Evolutionary conservation across 768 basidiomycete genomes (phyloP).

Genomic region (Lentinula sp.): DNA sequence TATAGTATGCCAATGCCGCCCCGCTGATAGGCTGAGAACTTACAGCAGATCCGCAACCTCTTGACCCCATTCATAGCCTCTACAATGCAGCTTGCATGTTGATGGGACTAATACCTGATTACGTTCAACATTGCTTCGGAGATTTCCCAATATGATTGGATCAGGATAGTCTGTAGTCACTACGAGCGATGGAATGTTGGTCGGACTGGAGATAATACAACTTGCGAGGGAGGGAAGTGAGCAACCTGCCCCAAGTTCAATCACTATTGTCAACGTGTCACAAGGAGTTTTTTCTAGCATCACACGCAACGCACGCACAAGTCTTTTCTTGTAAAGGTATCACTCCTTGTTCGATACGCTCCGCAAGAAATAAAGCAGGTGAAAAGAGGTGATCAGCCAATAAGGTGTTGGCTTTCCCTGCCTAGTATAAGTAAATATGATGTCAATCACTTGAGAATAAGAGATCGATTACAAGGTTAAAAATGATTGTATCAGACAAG

Average conservation of each 20-base stretch:
- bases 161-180: constrained; percentile 71
- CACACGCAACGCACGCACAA: constrained; percentile 23
- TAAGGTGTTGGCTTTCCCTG: constrained; percentile 50
- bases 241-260: constrained; percentile 70
- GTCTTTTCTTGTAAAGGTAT: constrained; percentile 34
- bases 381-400: constrained; percentile 73
- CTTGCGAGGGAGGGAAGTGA: constrained; percentile 62
- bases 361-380: constrained; percentile 59
- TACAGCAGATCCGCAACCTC: constrained; percentile 43
- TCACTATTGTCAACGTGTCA: constrained; percentile 27
- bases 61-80: constrained; percentile 63
- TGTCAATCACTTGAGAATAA: background rate
- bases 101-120: constrained; percentile 32
- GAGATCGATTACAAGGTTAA: background rate
- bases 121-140: constrained; percentile 45
- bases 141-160: constrained; percentile 49
- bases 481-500: background rate
- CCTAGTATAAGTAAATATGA: constrained; percentile 18
- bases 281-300: background rate
- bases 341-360: constrained; percentile 53
- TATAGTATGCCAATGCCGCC: constrained; percentile 10
- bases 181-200: constrained; percentile 41
- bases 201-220: constrained; percentile 35
- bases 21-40: constrained; percentile 12
- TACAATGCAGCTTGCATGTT: constrained; percentile 35